phyloP scores from a whole-genome alignment of 2,329 filamentous ascomycete species.

The Diaporthe citri region DNA sequence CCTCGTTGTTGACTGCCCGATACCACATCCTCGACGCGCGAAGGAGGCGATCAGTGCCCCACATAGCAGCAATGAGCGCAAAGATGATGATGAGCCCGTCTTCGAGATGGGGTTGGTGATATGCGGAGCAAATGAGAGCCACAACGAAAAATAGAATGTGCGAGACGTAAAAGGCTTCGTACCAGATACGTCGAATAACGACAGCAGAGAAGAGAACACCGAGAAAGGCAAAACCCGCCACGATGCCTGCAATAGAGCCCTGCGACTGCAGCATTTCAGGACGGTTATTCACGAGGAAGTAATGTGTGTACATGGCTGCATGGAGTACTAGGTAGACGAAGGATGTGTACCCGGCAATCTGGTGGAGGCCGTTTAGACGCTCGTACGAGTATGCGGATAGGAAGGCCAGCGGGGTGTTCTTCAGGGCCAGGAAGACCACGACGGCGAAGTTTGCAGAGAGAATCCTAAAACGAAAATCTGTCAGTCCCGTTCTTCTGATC shows the following conservation, averaged over 20 bases:
- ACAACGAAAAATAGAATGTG: slow-evolving; percentile 64
- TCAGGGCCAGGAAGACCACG: slow-evolving; percentile 66
- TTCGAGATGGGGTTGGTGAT: slow-evolving; percentile 65
- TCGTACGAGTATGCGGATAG: slow-evolving; percentile 69
- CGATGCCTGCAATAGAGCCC: slow-evolving; percentile 61
- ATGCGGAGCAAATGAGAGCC: slow-evolving; percentile 59
- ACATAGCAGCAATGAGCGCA: slow-evolving; percentile 59
- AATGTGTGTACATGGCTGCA: slow-evolving; percentile 55
- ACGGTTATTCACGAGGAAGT: slow-evolving; percentile 52
- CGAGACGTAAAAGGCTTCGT: slow-evolving; percentile 68
- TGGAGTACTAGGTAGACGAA: slow-evolving; percentile 62
- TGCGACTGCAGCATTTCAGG: slow-evolving; percentile 50
- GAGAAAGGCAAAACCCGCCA: slow-evolving; percentile 61
- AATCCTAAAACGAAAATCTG: slow-evolving; percentile 43
- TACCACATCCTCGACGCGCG: slow-evolving; percentile 58
- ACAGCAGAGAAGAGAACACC: slow-evolving; percentile 58
- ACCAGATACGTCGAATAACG: slow-evolving; percentile 61
- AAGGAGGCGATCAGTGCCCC: slow-evolving; percentile 64
- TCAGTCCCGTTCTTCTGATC: neutral
- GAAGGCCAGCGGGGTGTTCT: slow-evolving; percentile 69
- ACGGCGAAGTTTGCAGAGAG: slow-evolving; percentile 60
- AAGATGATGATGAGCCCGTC: slow-evolving; percentile 56
- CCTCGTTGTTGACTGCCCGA: slow-evolving; percentile 64
- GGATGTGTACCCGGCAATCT: slow-evolving; percentile 63
- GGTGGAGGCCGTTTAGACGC: slow-evolving; percentile 69